Base-by-base conservation (phyloP, 305 asterid species). In the Coffea humblotiana region DNA sequence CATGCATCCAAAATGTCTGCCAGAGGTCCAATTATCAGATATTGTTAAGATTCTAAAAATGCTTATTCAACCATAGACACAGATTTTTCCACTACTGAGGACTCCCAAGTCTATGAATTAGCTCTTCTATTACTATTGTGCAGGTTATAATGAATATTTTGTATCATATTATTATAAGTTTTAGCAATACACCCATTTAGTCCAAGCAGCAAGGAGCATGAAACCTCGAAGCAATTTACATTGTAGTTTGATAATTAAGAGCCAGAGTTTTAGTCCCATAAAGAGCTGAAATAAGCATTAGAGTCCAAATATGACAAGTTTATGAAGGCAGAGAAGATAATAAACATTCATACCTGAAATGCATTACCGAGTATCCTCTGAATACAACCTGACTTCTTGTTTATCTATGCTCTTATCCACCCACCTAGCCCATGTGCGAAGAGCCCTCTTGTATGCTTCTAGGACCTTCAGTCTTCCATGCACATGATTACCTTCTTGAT, bases 351-450 rank as follows among this genome's bases (percentile, higher is more conserved):
- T 86, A 93, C 99, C 98, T 89, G 90, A 95, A 95, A 91, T 95
- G 99, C 0, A 95, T 92, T 82, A 86, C 93, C 0, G 99, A 95
- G 81, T 90, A 95, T 79, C 98, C 99, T 89, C 98, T 86, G 86
- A 91, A 95, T 78, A 95, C 70, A 69, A 95, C 94, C 68, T 80
- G 93, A 25, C 94, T 91, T 86, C 78, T 87, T 87, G 47, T 86
- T n/a, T 61, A 72, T 87, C 92, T 40, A 95, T 75, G 79, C 90
- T 91, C 82, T 83, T 81, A 83, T 95, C 97, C 23, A 93, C 96
- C 99, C 99, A 95, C 76, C 82, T 84, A 58, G 89, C 89, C 99
- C 99, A 95, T 54, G 99, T 93, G 78, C 73, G 45, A 73, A 95
- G 88, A 19, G 97, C 98, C 84, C 98, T 90, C 87, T 88, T 93